Percentiles rank a stretch among this genome's conserved stretches.
Evolutionary conservation across 23 red algal species (phyloP).

Genomic region (Agarophyton chilense): DNA sequence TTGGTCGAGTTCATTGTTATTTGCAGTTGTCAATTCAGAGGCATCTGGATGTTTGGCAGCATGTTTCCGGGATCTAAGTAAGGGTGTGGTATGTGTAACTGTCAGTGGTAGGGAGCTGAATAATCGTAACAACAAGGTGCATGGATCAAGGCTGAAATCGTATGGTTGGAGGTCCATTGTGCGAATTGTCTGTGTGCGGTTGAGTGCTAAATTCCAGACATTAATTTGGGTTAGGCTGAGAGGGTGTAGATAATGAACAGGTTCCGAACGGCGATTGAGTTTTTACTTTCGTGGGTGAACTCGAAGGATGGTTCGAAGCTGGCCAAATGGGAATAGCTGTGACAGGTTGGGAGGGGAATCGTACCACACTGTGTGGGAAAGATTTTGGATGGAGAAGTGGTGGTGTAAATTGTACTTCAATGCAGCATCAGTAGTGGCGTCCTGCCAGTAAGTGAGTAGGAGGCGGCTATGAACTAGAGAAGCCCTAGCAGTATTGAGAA

Average conservation of each 20-base stretch:
- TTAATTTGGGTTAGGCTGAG: background rate
- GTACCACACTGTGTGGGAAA: background rate
- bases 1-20: slow-evolving; percentile 46
- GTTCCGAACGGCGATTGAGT: background rate
- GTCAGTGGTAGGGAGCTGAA: background rate
- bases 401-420: slow-evolving; percentile 1
- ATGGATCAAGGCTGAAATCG: background rate
- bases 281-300: background rate
- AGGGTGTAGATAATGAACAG: background rate
- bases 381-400: background rate
- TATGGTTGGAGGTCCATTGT: slow-evolving; percentile 38
- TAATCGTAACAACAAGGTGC: background rate
- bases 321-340: background rate
- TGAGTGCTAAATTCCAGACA: background rate
- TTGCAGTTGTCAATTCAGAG: background rate
- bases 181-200: background rate
- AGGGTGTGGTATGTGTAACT: background rate
- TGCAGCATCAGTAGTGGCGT: background rate
- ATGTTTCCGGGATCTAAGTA: background rate
- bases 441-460: background rate
- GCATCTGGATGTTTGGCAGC: slow-evolving; percentile 44
- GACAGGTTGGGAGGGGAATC: background rate
- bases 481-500: slow-evolving; percentile 5
- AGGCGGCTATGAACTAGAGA: background rate
- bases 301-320: background rate